Conservation (phyloP, 2,329 filamentous ascomycete genomes). For the Tricladium varicosporioides region DNA sequence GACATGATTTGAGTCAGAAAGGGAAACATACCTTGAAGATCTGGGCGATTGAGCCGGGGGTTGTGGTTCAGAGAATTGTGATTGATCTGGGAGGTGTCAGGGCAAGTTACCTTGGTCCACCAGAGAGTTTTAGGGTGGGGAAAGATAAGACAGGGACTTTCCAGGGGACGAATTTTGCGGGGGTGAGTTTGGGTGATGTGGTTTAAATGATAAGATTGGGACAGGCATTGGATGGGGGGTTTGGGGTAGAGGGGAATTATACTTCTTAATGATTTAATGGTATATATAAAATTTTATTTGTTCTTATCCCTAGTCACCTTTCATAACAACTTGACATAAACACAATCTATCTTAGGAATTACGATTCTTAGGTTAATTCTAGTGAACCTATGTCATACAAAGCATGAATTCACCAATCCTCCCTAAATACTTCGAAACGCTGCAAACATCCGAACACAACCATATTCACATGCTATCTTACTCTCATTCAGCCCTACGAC, state of each 20-base stretch:
- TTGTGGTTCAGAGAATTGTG: slow-evolving; percentile 38
- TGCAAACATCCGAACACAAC: no score
- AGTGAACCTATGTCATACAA: no score
- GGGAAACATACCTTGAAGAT: slow-evolving; percentile 34
- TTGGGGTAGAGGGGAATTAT: background rate
- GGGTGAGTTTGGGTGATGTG: background rate
- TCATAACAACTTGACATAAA: no score
- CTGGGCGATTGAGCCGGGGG: slow-evolving; percentile 33
- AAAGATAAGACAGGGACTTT: slow-evolving; percentile 1
- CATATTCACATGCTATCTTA: no score
- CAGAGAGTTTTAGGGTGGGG: slow-evolving; percentile 29
- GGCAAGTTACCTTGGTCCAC: slow-evolving; percentile 39
- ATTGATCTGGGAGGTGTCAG: slow-evolving; percentile 39
- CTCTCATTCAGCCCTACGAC: no score
- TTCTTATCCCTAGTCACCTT: no score
- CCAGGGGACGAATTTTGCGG: slow-evolving; percentile 8
- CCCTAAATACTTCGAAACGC: no score
- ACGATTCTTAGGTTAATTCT: no score
- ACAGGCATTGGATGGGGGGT: background rate
- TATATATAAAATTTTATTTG: no score
- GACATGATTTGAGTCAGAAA: slow-evolving; percentile 20
- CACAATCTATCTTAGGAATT: no score
- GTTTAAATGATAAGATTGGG: background rate
- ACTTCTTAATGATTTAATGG: no score
- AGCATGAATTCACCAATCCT: no score